Evolutionary conservation across 345 rosid genomes (phyloP).

Genomic region (Dipteronia sinensis): DNA sequence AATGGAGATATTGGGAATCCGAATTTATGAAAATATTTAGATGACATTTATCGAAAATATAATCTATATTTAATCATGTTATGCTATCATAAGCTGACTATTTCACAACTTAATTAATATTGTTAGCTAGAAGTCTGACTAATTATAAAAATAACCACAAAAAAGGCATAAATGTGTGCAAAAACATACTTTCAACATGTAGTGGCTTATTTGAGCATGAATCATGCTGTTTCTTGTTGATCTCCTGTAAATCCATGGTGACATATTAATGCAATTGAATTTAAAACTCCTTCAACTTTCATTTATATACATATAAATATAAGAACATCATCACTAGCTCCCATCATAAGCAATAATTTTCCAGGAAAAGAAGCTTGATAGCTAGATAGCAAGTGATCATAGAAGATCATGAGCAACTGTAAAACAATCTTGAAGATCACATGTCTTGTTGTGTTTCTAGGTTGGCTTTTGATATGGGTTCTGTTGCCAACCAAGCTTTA

Average conservation of each 20-base stretch:
- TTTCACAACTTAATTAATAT: too few relatives aligned
- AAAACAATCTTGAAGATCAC: conserved; percentile 23
- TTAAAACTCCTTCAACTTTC: not conserved
- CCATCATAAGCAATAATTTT: too few relatives aligned
- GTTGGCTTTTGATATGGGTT: conserved; percentile 60
- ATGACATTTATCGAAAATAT: too few relatives aligned
- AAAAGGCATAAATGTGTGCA: not conserved
- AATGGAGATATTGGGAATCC: too few relatives aligned
- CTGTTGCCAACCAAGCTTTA: conserved; percentile 51
- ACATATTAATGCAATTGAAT: not conserved
- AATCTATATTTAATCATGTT: too few relatives aligned
- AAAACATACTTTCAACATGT: not conserved
- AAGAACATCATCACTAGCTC: not conserved
- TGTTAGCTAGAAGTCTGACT: too few relatives aligned
- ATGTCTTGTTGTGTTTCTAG: conserved; percentile 38
- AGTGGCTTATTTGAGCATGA: not conserved
- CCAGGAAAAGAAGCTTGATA: too few relatives aligned
- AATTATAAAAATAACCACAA: not conserved
- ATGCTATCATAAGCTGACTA: too few relatives aligned
- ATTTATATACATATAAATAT: too few relatives aligned
- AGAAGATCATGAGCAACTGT: not conserved
- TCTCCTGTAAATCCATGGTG: not conserved
- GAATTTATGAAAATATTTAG: too few relatives aligned
- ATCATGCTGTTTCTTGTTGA: conserved; percentile 3
- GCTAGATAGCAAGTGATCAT: too few relatives aligned